Conservation (phyloP, 495 filamentous ascomycete species). For the Annulohypoxylon maeteangense region DNA sequence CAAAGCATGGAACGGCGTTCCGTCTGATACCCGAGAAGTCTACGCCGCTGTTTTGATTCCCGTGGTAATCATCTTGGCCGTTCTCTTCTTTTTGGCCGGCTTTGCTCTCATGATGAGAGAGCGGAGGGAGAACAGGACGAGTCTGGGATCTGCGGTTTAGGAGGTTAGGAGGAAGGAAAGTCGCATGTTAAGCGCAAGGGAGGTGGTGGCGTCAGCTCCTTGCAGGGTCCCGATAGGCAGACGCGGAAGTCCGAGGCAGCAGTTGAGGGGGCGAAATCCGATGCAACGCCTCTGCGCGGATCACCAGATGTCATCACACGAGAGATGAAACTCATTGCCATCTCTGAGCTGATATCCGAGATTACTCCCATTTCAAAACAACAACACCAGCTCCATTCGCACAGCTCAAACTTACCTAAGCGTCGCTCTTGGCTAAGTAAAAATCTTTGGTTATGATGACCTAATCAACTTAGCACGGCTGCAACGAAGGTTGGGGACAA, state of each 20-base stretch:
- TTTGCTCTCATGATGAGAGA: slow-evolving; percentile 30
- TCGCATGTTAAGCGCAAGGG: not conserved
- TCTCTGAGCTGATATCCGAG: not conserved
- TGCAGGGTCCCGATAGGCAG: not conserved
- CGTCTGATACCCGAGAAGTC: slow-evolving; percentile 22
- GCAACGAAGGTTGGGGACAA: no score
- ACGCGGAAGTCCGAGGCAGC: slow-evolving; percentile 6
- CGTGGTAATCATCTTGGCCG: slow-evolving; percentile 14
- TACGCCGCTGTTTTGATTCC: slow-evolving; percentile 38
- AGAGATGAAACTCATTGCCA: not conserved
- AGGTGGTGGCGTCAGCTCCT: not conserved
- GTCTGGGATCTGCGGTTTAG: no score
- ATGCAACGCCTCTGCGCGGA: not conserved
- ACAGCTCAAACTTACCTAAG: not conserved
- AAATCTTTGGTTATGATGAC: not conserved
- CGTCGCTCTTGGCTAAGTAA: not conserved
- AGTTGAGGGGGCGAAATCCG: not conserved
- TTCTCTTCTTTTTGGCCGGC: slow-evolving; percentile 32
- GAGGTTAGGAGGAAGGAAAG: not conserved
- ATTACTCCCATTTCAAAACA: not conserved
- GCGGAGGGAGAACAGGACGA: slow-evolving; percentile 10
- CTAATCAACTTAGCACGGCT: not conserved
- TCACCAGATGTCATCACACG: not conserved
- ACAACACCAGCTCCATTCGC: not conserved
- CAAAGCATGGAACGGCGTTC: slow-evolving; percentile 40